Evolutionary conservation across 73 alveolate species (phyloP), one percentile per base, ranked within the genome.

Genomic region (Uronychia setigera): DNA sequence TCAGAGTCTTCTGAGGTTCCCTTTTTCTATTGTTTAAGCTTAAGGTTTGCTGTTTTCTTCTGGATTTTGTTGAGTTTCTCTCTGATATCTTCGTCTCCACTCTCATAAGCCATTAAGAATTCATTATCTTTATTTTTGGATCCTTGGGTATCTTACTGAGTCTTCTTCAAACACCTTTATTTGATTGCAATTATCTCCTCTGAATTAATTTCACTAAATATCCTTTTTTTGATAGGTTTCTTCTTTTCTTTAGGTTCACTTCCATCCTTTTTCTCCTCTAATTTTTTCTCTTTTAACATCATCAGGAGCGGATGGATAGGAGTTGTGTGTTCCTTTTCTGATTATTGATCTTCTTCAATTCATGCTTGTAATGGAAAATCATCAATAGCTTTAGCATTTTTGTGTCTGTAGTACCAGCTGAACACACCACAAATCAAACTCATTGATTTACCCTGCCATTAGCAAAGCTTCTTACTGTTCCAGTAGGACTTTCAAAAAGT

Each of bases 401-500:
- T 46, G 67, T 46, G 67, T 11, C n/a, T 19, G 19, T 11, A 26
- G 35, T 58, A 86, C 87, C 87, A 86, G 31, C 80, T 58, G n/a
- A 86, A 57, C 32, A 79, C 74, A 14, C 83, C 9, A 59, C 92
- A 86, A 11, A 86, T 82, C 31, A 86, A 31, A 58, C 87, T 86
- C 83, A 86, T n/a, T 1, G 87, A 76, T 79, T 86, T 86, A 29
- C 91, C 91, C 91, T 83, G 75, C n/a, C 13, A 76, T 30, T 74
- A 77, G 33, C 29, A 11, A 77, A 32, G 25, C n/a, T n/a, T 1
- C n/a, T 31, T 86, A 78, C 92, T 27, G 92, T 86, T 29, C 92
- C 92, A 5, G 92, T 86, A 14, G 92, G 92, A 28, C 87, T 76
- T 86, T 78, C 87, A 33, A 78, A 86, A 1, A 86, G 75, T n/a